These are phyloP conservation scores for Talaromyces wortmannii DNA, from an alignment of 495 filamentous ascomycete genomes.

Conservation along the genomic window DNA sequence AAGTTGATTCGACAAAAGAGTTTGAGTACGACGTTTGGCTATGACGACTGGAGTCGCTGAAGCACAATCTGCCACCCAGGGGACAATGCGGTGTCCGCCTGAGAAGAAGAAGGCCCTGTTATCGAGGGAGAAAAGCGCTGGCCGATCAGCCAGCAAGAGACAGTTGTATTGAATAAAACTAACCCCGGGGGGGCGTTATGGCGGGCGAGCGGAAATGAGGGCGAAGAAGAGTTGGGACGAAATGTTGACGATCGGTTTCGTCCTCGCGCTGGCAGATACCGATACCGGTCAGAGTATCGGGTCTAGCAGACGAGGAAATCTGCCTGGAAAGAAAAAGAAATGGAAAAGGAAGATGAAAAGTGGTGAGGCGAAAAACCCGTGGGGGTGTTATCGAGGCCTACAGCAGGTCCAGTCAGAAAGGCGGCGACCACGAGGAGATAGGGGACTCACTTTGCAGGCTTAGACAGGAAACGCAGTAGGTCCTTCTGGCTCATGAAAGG, in stretches of 20 bases:
- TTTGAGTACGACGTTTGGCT: slow-evolving; percentile 7
- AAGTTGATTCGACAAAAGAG: slow-evolving; percentile 20
- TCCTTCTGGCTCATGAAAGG: slow-evolving; percentile 88
- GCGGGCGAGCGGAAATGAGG: slow-evolving; percentile 75
- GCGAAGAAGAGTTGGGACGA: slow-evolving; percentile 75
- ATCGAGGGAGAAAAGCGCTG: slow-evolving; percentile 47
- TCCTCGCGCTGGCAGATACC: slow-evolving; percentile 72
- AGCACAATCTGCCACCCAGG: slow-evolving; percentile 73
- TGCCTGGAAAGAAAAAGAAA: slow-evolving; percentile 27
- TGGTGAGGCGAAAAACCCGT: slow-evolving; percentile 15
- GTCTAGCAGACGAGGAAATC: slow-evolving; percentile 84
- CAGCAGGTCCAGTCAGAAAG: slow-evolving; percentile 6
- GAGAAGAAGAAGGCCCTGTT: slow-evolving; percentile 90
- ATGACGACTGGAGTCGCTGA: slow-evolving; percentile 29
- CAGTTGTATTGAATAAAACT: slow-evolving; percentile 13
- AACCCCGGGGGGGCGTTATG: slow-evolving; percentile 61
- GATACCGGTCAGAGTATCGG: slow-evolving; percentile 88
- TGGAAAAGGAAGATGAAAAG: slow-evolving; percentile 8
- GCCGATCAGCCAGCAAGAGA: slow-evolving; percentile 52
- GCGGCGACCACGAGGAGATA: slow-evolving; percentile 1
- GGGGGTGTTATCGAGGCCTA: slow-evolving; percentile 86
- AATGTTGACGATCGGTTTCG: slow-evolving; percentile 69
- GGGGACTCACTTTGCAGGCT: slow-evolving; percentile 80
- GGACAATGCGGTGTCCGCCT: slow-evolving; percentile 81
- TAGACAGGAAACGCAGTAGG: slow-evolving; percentile 89